Percentiles rank a stretch among this genome's conserved stretches.
These are phyloP conservation scores for Termitomyces sp. DNA, from an alignment of 1,284 basidiomycete species.

Conservation along the genomic window DNA sequence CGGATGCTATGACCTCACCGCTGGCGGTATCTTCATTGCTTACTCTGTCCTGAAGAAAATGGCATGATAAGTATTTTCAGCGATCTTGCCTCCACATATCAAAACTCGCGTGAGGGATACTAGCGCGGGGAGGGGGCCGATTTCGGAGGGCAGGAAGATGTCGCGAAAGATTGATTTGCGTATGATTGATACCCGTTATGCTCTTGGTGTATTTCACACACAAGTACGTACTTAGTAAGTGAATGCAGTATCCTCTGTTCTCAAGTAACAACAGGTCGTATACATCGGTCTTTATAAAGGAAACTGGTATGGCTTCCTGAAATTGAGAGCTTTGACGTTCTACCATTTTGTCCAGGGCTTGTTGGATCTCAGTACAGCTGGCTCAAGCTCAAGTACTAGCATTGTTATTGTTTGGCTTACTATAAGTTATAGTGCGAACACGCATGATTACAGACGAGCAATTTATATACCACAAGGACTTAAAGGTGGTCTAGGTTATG, in stretches of 20 bases:
- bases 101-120: conserved; percentile 14
- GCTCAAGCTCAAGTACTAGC: no score
- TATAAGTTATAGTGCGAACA: no score
- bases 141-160: conserved; percentile 32
- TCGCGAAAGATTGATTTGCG: conserved; percentile 39
- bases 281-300: conserved; percentile 37
- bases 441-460: no score
- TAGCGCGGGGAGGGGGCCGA: conserved; percentile 20
- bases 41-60: background rate
- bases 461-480: no score
- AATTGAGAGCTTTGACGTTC: background rate
- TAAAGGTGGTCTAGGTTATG: no score
- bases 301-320: conserved; percentile 27
- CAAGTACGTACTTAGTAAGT: conserved; percentile 26
- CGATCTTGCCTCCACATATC: background rate
- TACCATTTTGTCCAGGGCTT: conserved; percentile 25
- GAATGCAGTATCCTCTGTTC: background rate
- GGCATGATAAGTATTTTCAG: background rate
- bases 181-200: conserved; percentile 38
- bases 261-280: conserved; percentile 31
- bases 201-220: conserved; percentile 40
- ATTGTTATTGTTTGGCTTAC: no score
- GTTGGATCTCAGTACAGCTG: conserved; percentile 42
- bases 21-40: background rate
- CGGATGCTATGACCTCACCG: background rate